phyloP scores from a whole-genome alignment of 1,139 yeast genomes.

The Saccharomyces hybrid region DNA sequence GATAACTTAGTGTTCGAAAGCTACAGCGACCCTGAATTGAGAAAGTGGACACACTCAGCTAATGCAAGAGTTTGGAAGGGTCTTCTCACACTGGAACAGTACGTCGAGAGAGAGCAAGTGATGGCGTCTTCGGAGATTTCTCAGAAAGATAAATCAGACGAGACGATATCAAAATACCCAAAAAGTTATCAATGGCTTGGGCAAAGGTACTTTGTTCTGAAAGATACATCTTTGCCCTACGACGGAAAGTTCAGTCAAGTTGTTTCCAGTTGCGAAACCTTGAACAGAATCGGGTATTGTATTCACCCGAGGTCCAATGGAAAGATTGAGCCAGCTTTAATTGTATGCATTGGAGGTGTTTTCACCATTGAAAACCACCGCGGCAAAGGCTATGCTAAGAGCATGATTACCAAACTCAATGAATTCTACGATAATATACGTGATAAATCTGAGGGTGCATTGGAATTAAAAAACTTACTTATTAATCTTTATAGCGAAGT shows the following conservation, averaged over 20 bases:
- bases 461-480: slow-evolving; percentile 35
- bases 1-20: slow-evolving; percentile 13
- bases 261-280: slow-evolving; percentile 42
- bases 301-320: slow-evolving; percentile 22
- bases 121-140: slow-evolving; percentile 38
- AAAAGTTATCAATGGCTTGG: slow-evolving; percentile 28
- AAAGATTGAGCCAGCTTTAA: slow-evolving; percentile 32
- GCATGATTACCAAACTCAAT: slow-evolving; percentile 42
- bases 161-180: slow-evolving; percentile 19
- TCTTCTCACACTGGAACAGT: slow-evolving; percentile 40
- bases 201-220: slow-evolving; percentile 32
- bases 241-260: slow-evolving; percentile 30
- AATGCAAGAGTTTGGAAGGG: slow-evolving; percentile 51
- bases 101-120: slow-evolving; percentile 43
- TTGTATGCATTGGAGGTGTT: slow-evolving; percentile 59
- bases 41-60: slow-evolving; percentile 42
- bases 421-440: slow-evolving; percentile 37
- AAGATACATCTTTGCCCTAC: slow-evolving; percentile 26
- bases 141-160: slow-evolving; percentile 12
- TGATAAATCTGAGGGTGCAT: slow-evolving; percentile 17
- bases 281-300: slow-evolving; percentile 38
- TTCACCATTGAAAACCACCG: slow-evolving; percentile 52
- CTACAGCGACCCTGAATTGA: slow-evolving; percentile 36
- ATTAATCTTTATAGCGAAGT: slow-evolving; percentile 62
- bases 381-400: slow-evolving; percentile 56